A percentile compares a stretch with the other conserved stretches of the same genome.
Evolutionary conservation across 1,284 basidiomycete genomes (phyloP).

Genomic region (Naganishia cerealis): DNA sequence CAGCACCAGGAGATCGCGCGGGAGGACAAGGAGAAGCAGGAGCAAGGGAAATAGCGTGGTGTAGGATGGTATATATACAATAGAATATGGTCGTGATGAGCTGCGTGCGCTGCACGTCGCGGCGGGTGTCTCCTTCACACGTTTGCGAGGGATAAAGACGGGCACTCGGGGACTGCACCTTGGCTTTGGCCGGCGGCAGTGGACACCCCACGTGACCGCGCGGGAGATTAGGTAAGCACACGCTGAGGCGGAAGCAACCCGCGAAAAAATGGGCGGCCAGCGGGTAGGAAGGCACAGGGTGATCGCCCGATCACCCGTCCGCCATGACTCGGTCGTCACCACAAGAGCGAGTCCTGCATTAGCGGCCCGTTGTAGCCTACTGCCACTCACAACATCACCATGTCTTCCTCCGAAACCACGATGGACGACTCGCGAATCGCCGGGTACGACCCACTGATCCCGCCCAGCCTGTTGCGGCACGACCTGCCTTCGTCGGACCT

Average conservation of each 20-base stretch:
- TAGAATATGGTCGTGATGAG: not conserved
- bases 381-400: slow-evolving; percentile 19
- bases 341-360: not conserved
- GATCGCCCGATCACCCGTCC: no score
- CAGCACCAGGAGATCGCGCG: not conserved
- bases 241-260: not conserved
- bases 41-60: not conserved
- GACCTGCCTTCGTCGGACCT: slow-evolving; percentile 63
- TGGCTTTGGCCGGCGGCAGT: slow-evolving; percentile 4
- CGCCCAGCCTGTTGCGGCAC: slow-evolving; percentile 81
- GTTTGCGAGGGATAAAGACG: no score
- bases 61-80: not conserved
- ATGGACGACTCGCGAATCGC: slow-evolving; percentile 35
- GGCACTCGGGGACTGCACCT: no score
- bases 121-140: no score
- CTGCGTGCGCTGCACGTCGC: no score
- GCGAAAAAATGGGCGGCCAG: not conserved
- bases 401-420: slow-evolving; percentile 11
- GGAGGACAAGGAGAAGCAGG: slow-evolving; percentile 14
- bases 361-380: no score
- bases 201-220: not conserved
- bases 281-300: no score
- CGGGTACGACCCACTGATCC: slow-evolving; percentile 84
- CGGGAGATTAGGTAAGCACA: not conserved
- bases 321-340: slow-evolving; percentile 3